phyloP scores from a whole-genome alignment of 2,329 filamentous ascomycete genomes.

The Fusarium sp. region DNA sequence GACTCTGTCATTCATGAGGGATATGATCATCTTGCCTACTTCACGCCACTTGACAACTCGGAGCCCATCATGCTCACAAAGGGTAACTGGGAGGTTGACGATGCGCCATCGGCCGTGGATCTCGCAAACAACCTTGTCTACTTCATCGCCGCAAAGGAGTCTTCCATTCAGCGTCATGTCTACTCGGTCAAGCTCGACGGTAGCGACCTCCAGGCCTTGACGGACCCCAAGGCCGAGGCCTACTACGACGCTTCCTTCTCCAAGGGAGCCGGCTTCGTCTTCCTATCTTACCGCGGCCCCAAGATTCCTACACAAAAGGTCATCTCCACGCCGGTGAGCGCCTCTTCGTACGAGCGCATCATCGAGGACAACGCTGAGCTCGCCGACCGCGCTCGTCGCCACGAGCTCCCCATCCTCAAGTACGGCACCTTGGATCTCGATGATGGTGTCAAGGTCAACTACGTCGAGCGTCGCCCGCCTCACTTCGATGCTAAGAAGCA shows the following conservation, averaged over 20 bases:
- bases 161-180: constrained; percentile 88
- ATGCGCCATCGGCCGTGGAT: constrained; percentile 86
- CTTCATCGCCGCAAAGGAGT: constrained; percentile 87
- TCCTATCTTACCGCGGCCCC: constrained; percentile 88
- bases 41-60: constrained; percentile 85
- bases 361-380: constrained; percentile 84
- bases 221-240: constrained; percentile 77
- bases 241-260: constrained; percentile 91
- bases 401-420: constrained; percentile 84
- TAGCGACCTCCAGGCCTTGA: constrained; percentile 77
- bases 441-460: constrained; percentile 78
- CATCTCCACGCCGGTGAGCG: constrained; percentile 81
- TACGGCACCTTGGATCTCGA: constrained; percentile 85
- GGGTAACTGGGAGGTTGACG: constrained; percentile 91
- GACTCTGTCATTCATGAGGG: constrained; percentile 89
- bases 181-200: constrained; percentile 91
- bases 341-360: constrained; percentile 71
- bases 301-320: constrained; percentile 92
- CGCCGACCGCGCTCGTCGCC: constrained; percentile 74
- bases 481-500: constrained; percentile 86
- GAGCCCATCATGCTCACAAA: constrained; percentile 88
- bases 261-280: constrained; percentile 79
- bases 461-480: constrained; percentile 87
- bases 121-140: constrained; percentile 89
- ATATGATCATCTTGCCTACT: constrained; percentile 93